These are phyloP conservation scores for Penicillium arizonense DNA, from an alignment of 495 filamentous ascomycete genomes.

Conservation along the genomic window DNA sequence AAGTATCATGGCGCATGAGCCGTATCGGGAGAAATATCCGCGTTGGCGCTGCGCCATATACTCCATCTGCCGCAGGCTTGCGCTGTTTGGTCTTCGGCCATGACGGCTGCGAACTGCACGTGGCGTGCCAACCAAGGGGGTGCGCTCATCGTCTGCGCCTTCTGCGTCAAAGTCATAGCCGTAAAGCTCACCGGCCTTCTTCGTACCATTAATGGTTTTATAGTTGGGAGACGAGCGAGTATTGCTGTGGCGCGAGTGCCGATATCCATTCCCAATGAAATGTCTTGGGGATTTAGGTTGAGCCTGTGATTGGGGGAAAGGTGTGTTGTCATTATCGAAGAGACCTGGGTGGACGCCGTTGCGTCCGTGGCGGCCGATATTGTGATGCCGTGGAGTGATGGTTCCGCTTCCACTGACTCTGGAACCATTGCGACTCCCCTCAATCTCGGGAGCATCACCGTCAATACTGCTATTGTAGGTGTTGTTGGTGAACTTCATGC, in stretches of 20 bases:
- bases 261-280: conserved; percentile 34
- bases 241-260: conserved; percentile 34
- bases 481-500: conserved; percentile 97
- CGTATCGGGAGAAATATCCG: conserved; percentile 67
- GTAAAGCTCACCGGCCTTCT: conserved; percentile 55
- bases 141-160: conserved; percentile 87
- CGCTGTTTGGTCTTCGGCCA: conserved; percentile 54
- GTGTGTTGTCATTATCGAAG: conserved; percentile 71
- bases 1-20: conserved; percentile 73
- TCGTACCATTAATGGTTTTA: conserved; percentile 43
- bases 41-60: conserved; percentile 66
- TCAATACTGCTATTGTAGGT: conserved; percentile 63
- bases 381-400: conserved; percentile 68
- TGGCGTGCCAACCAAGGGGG: conserved; percentile 72
- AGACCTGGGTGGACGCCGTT: conserved; percentile 67
- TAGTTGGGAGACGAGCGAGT: conserved; percentile 36
- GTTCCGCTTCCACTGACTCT: conserved; percentile 58
- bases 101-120: conserved; percentile 62
- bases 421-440: conserved; percentile 59
- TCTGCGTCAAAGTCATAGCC: conserved; percentile 68
- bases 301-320: conserved; percentile 50
- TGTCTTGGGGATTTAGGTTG: conserved; percentile 63
- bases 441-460: conserved; percentile 58
- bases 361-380: conserved; percentile 71
- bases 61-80: conserved; percentile 70